Evolutionary conservation across 345 rosid genomes (phyloP), one percentile per base, ranked within the genome.

Genomic region (Camelina sativa): DNA sequence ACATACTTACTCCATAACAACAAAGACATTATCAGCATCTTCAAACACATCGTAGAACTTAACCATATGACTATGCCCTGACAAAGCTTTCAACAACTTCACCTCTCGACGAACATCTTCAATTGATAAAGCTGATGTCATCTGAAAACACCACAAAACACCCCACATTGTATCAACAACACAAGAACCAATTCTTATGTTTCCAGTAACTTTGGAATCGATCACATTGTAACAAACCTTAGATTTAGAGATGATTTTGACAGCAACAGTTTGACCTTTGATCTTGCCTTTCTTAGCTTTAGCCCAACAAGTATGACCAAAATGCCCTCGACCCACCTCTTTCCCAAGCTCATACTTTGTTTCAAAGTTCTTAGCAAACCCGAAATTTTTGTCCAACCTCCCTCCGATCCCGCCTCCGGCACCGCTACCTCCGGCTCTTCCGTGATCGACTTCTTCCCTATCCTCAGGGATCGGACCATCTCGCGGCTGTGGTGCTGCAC

Each of bases 101-200:
- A 92, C 99, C 82, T 95, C 99, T 80, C 96, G 77, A 20, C 97
- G 91, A 70, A 92, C 97, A 82, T 95, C 99, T 85, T 95, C 99
- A 70, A 90, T 81, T 2, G 98, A 72, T 76, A 91, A 79, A 32
- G 93, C 80, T 62, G 98, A 80, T 46, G 98, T 87, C 99, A 96
- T 96, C 99, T 96, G 91, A 82, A 81, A 46, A 78, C 74, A 50
- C 22, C 44, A 70, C 43, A 25, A 11, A 1, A 11, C 28, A 19
- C 28, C 35, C 40, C 53, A 67, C 73, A 69, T 28, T 41, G 28
- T 28, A 38, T 69, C 68, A 37, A 8, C 40, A 37, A 50, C 2
- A 53, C 32, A 8, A 58, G 43, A 34, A 16, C 23, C 25, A 23
- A 23, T 2, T 23, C 25, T 23, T 23, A 23, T 23, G 25, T 23